These are phyloP conservation scores for Aspergillus quadrilineatus DNA, from an alignment of 2,329 filamentous ascomycete genomes.

Conservation along the genomic window DNA sequence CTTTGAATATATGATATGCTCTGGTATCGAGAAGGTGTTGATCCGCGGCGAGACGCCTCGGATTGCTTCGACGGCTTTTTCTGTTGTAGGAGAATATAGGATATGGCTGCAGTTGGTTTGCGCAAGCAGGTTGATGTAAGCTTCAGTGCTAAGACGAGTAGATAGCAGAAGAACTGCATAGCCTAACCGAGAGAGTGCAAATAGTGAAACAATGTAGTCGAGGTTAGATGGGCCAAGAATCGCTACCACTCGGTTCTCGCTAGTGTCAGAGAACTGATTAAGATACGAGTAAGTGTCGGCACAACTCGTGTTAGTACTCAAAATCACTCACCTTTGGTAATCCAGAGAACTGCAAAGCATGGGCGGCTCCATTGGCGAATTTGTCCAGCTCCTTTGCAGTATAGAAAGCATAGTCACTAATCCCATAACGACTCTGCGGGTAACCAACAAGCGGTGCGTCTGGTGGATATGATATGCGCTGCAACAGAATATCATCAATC, in stretches of 20 bases:
- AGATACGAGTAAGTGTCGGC: neutral
- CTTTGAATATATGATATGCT: neutral
- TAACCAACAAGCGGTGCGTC: conserved; percentile 14
- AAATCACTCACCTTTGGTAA: conserved; percentile 3
- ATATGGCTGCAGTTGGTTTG: conserved; percentile 36
- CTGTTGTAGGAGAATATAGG: conserved; percentile 14
- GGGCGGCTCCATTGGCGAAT: conserved; percentile 12
- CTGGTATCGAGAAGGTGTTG: conserved; percentile 3
- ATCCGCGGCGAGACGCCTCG: neutral
- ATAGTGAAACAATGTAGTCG: conserved; percentile 55
- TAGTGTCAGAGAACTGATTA: conserved; percentile 3
- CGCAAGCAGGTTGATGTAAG: conserved; percentile 48
- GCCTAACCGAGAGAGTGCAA: conserved; percentile 57
- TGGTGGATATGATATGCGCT: conserved; percentile 6
- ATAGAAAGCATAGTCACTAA: conserved; percentile 15
- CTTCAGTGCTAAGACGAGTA: conserved; percentile 53
- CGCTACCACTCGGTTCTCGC: conserved; percentile 42
- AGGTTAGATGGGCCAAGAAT: conserved; percentile 56
- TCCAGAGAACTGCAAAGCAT: conserved; percentile 1
- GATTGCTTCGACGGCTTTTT: conserved; percentile 10
- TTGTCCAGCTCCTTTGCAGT: conserved; percentile 11
- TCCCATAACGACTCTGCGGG: conserved; percentile 10
- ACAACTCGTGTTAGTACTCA: no score
- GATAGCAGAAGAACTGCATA: conserved; percentile 57
- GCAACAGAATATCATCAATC: conserved; percentile 13